Evolutionary conservation across 2,329 filamentous ascomycete species (phyloP), one percentile per base, ranked within the genome.

Genomic region (Spiromastix sp.): DNA sequence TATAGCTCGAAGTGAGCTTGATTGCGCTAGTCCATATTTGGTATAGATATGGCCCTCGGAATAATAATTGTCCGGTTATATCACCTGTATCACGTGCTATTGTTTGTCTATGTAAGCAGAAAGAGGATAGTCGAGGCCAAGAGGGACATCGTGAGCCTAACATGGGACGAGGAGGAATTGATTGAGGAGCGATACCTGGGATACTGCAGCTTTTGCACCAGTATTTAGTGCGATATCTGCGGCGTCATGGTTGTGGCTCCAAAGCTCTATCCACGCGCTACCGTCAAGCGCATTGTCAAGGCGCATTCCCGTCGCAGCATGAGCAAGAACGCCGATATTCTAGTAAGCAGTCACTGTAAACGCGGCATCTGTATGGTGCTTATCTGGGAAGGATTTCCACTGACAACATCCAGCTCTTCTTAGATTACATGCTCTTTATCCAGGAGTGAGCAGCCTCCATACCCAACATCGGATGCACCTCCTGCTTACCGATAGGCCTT

Each of bases 261-360:
- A 52, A 89, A 85, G 48, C 68, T 84, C 10, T 94, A 93, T 51
- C 86, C 86, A 8, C 79, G 86, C 43, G 78, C 76, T 12, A 91
- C 84, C 0, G 70, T 94, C 48, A 91, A 86, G 60, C 87, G 86
- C 59, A 89, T 93, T 41, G 71, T 93, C 51, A 94, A 93, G 62
- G 85, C 85, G 12, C 85, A 93, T 58, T 81, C 85, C 6, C 81
- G 83, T 43, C 77, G 79, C 54, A 81, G 73, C 44, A 60, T 93
- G 43, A 85, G 79, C 66, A 91, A 85, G 60, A 87, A 91, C 59
- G 81, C 79, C 19, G 87, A 94, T 60, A 77, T 93, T 39, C 68
- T 89, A 63, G 85, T 93, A 61, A 41, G 72, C 49, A 16, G 19
- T n/a, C n/a, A n/a, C n/a, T n/a, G n/a, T n/a, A n/a, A n/a, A 16